phyloP scores from a whole-genome alignment of 148 eudicot genomes.

The Simmondsia chinensis region DNA sequence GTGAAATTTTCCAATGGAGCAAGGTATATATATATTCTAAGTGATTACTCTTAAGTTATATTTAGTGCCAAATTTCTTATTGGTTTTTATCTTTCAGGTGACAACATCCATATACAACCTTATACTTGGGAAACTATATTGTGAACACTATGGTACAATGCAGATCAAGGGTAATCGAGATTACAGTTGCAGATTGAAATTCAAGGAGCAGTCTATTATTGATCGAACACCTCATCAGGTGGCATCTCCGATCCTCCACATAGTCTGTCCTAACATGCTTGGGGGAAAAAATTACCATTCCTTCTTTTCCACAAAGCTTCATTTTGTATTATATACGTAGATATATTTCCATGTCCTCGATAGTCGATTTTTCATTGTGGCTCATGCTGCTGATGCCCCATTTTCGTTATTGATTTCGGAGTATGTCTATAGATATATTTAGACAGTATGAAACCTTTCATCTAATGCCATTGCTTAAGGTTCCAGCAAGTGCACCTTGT shows the following conservation, averaged over 20 bases:
- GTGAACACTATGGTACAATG: constrained; percentile 95
- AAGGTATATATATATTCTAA: constrained; percentile 56
- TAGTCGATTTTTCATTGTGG: too few relatives aligned
- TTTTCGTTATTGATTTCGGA: too few relatives aligned
- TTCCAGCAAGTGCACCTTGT: too few relatives aligned
- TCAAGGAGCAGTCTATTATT: constrained; percentile 91
- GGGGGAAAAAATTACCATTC: too few relatives aligned
- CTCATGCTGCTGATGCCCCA: too few relatives aligned
- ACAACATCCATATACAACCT: constrained; percentile 94
- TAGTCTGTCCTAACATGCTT: background rate
- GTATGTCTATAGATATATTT: too few relatives aligned
- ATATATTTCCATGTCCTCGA: too few relatives aligned
- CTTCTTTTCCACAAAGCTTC: too few relatives aligned
- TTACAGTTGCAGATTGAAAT: constrained; percentile 73
- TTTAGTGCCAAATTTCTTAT: background rate
- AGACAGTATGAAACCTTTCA: too few relatives aligned
- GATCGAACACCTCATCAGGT: constrained; percentile 98
- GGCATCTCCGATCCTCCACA: constrained; percentile 7
- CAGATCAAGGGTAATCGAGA: constrained; percentile 67
- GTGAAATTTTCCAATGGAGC: constrained; percentile 92
- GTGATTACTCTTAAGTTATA: background rate
- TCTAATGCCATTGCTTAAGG: too few relatives aligned
- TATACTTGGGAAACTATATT: constrained; percentile 80
- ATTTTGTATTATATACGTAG: too few relatives aligned
- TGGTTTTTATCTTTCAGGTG: constrained; percentile 37